Base-by-base conservation (phyloP, 2,329 filamentous ascomycete genomes). In the Ophiobolus disseminans region DNA sequence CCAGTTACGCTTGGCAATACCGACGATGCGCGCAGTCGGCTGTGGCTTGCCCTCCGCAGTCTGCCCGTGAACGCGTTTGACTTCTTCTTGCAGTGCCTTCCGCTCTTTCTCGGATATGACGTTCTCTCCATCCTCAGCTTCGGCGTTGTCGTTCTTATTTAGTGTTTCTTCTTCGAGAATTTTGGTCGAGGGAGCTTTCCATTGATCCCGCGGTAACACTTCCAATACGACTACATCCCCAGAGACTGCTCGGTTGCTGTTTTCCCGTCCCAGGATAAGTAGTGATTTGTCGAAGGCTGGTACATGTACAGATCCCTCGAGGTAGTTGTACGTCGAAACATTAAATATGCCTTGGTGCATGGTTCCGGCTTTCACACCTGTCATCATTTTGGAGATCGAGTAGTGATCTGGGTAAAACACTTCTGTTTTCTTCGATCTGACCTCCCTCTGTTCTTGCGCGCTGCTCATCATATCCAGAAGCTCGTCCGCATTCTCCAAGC, bases 271-370 rank as follows among this genome's bases (percentile, higher is more conserved):
- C 13, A 97, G 81, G 37, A 99, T 83, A 13, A 99, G 80, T 22
- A 99, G 82, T 1, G 91, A 83, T 65, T 94, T 95, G 50, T 94
- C 88, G 65, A 99, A 99, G 4, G 92, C 86, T 1, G 92, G 86
- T 0, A 96, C 91, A 63, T 93, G 88, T 54, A 97, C 89, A 1
- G 91, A 91, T 1, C 91, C 94, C 73, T 99, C 94, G 9, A 99
- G 81, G 64, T 97, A 99, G 76, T 99, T 99, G 80, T 97, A 99
- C 1, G 91, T 90, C 6, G 94, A 97, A 21, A 97, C 91, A 67
- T 92, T 96, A 78, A 97, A 99, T 19, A 90, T 87, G 5, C 94
- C 94, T 75, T 99, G 93, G 70, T 99, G 94, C 63, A 99, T 78
- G 44, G 91, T 86, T 4, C 92, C 91, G 41, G 86, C 86, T 77